Conservation (phyloP, 257 asterid genomes). For the Buddleja alternifolia region DNA sequence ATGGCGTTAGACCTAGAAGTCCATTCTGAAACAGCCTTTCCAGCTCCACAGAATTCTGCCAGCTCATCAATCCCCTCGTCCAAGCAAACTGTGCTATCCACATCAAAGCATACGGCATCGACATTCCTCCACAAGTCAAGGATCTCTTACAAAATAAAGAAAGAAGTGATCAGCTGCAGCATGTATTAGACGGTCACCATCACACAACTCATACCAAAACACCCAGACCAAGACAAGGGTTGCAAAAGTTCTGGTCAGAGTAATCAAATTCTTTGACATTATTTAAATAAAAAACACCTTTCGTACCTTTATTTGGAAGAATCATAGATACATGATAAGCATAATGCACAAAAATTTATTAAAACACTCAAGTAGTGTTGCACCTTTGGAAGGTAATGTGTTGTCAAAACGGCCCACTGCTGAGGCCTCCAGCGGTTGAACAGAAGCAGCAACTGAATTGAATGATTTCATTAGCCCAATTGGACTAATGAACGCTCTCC, state of each 20-base stretch:
- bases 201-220: not conserved
- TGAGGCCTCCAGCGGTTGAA: conserved; percentile 60
- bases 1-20: conserved; percentile 62
- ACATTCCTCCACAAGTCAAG: conserved; percentile 76
- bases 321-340: not conserved
- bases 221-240: not conserved
- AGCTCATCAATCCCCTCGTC: conserved; percentile 99
- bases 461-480: conserved; percentile 44
- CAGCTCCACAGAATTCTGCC: conserved; percentile 98
- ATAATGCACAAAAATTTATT: conserved; percentile 1
- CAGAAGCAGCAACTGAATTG: conserved; percentile 55
- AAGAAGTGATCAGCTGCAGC: conserved; percentile 33
- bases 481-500: conserved; percentile 31
- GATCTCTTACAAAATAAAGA: conserved; percentile 57
- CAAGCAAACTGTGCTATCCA: conserved; percentile 94
- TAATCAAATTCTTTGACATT: conserved; percentile 7
- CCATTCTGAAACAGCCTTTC: conserved; percentile 96
- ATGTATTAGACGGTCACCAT: conserved; percentile 3
- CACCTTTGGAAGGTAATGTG: conserved; percentile 79
- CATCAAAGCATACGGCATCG: conserved; percentile 90
- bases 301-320: conserved; percentile 1
- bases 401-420: conserved; percentile 50
- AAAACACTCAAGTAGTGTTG: not conserved
- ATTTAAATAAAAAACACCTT: not conserved
- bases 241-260: not conserved